A percentile compares a stretch with the other conserved stretches of the same genome.
Conservation (phyloP, 768 basidiomycete genomes). For the Trametes punicea region DNA sequence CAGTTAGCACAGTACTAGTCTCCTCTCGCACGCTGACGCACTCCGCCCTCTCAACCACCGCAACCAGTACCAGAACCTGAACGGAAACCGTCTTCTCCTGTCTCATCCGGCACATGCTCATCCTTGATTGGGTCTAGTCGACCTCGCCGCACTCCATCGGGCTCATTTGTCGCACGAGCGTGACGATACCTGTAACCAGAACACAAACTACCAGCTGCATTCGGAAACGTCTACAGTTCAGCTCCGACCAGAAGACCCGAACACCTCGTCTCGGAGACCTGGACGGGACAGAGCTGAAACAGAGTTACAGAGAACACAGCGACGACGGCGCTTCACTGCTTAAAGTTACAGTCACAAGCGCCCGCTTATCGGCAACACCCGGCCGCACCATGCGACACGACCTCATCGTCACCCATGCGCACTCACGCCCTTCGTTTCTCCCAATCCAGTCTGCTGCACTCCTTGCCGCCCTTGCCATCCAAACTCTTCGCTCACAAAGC, state of each 20-base stretch:
- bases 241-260: too few species aligned
- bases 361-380: slow-evolving; percentile 1
- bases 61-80: too few species aligned
- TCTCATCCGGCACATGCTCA: not conserved
- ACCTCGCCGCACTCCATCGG: not conserved
- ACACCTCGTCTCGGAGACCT: not conserved
- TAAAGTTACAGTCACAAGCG: not conserved
- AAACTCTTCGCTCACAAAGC: not conserved
- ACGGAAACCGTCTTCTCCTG: slow-evolving; percentile 1
- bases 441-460: slow-evolving; percentile 2
- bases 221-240: not conserved
- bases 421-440: not conserved
- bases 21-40: slow-evolving; percentile 6
- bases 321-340: not conserved
- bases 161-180: not conserved
- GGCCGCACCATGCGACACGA: not conserved
- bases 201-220: not conserved
- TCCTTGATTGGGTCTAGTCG: not conserved
- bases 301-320: not conserved
- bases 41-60: slow-evolving; percentile 5
- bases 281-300: not conserved
- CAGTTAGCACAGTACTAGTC: not conserved
- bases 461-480: not conserved
- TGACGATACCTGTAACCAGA: not conserved
- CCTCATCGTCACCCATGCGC: not conserved